Evolutionary conservation across 805 yeast species (phyloP), one percentile per base, ranked within the genome.

Genomic region (Saccharomyces eubayanus): DNA sequence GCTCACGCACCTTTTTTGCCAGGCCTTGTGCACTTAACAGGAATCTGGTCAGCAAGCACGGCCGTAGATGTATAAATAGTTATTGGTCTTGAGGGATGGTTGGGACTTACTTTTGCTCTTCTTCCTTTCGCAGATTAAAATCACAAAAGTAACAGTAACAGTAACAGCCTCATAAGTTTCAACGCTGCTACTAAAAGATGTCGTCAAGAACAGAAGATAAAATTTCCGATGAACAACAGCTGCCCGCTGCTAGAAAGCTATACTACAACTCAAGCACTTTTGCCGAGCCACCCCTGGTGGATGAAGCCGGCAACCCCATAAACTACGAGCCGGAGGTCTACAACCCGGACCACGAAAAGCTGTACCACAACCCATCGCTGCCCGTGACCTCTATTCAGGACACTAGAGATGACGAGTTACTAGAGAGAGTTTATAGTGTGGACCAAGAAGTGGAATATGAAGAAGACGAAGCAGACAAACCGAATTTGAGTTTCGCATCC

Each of bases 301-400:
- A 50, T 29, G 51, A 46, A 30, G 53, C 24, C 2, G 53, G 53
- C 27, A 28, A 29, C 30, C 50, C 51, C 6, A 27, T 49, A 14
- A 24, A 46, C 14, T 51, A 29, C 36, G 28, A 24, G 24, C 51
- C 51, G 8, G 46, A 29, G 4, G 20, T 46, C 10, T 51, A 51
- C 51, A 48, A 47, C 30, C 53, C 53, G 11, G 46, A 31, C 12
- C 46, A 48, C n/a, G 53, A 49, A 28, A 30, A 31, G 14, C 29
- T 50, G 16, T 51, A 28, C 49, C 57, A 56, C 27, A 56, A 56
- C 45, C 57, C 57, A n/a, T 54, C 59, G 48, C 49, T 56, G 21
- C 59, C 59, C 9, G 55, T 51, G 9, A 48, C 28, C 28, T 41
- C 55, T 24, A 46, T 47, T 28, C 55, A 47, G 41, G 59, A 56